A percentile compares a stretch with the other conserved stretches of the same genome.
phyloP scores from a whole-genome alignment of 805 yeast genomes.

The Saccharomyces cerevisiae region DNA sequence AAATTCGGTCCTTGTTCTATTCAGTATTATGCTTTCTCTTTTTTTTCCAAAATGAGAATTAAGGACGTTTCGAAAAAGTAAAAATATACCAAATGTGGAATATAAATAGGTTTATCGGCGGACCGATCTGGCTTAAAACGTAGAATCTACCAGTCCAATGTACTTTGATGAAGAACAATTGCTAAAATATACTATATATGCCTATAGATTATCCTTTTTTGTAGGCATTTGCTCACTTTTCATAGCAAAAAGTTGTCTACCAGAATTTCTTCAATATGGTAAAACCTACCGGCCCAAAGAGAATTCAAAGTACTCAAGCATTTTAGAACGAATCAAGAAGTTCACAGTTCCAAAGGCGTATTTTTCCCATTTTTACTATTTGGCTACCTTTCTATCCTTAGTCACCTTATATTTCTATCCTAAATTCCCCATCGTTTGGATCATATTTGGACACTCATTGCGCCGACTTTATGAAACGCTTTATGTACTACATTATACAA shows the following conservation, averaged over 20 bases:
- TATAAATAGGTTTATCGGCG: neutral
- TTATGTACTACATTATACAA: constrained; percentile 40
- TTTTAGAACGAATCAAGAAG: constrained; percentile 13
- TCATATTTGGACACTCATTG: constrained; percentile 41
- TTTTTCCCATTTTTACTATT: constrained; percentile 55
- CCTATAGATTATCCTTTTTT: constrained; percentile 9
- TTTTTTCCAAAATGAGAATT: neutral
- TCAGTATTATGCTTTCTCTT: neutral
- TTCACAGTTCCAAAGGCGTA: constrained; percentile 53
- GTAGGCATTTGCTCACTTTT: constrained; percentile 24
- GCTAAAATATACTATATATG: neutral
- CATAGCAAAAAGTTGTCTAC: constrained; percentile 29
- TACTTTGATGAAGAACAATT: neutral
- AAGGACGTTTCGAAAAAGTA: neutral
- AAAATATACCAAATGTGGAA: neutral
- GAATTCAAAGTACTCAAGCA: neutral
- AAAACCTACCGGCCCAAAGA: constrained; percentile 29
- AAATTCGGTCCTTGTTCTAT: neutral
- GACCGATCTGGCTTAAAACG: neutral
- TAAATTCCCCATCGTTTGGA: constrained; percentile 16
- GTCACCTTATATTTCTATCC: constrained; percentile 10
- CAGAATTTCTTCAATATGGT: constrained; percentile 38
- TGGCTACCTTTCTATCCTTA: constrained; percentile 33
- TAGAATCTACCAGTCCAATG: neutral
- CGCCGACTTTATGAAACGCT: constrained; percentile 51